A percentile compares a stretch with the other conserved stretches of the same genome.
Conservation (phyloP, 495 filamentous ascomycete genomes). For the Chaetomium cochliodes region DNA sequence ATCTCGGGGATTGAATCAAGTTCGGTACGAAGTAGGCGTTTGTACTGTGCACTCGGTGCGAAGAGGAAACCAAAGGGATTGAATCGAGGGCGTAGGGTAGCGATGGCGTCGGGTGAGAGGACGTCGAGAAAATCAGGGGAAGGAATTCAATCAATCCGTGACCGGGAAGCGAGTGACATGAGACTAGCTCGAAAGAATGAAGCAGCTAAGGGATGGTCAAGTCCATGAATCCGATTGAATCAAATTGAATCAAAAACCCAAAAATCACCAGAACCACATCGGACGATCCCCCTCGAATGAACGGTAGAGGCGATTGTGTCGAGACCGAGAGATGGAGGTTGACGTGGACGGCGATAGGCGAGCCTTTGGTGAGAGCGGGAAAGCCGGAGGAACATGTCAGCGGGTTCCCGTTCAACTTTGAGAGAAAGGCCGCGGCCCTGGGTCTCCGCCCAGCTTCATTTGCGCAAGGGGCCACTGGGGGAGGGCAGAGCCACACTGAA, state of each 20-base stretch:
- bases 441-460: conserved; percentile 29
- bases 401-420: conserved; percentile 28
- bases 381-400: conserved; percentile 15
- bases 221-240: too few species aligned
- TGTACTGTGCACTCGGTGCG: too few species aligned
- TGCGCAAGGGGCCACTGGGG: conserved; percentile 36
- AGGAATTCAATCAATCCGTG: conserved; percentile 11
- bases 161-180: conserved; percentile 49
- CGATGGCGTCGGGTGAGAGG: neutral
- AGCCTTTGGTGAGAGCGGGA: conserved; percentile 28
- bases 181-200: conserved; percentile 52
- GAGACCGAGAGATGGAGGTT: conserved; percentile 14
- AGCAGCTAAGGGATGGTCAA: conserved; percentile 28
- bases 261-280: conserved; percentile 25
- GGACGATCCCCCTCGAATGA: neutral
- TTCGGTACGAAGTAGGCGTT: neutral
- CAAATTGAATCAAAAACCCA: neutral
- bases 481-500: conserved; percentile 26
- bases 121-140: neutral
- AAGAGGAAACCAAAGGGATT: neutral
- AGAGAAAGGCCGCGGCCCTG: conserved; percentile 29
- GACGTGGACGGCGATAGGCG: conserved; percentile 25
- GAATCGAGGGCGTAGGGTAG: neutral
- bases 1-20: neutral
- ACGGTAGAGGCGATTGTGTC: neutral